Evolutionary conservation across 108 stramenopile genomes (phyloP), one percentile per base, ranked within the genome.

Genomic region (Discostella stelligeroides): DNA sequence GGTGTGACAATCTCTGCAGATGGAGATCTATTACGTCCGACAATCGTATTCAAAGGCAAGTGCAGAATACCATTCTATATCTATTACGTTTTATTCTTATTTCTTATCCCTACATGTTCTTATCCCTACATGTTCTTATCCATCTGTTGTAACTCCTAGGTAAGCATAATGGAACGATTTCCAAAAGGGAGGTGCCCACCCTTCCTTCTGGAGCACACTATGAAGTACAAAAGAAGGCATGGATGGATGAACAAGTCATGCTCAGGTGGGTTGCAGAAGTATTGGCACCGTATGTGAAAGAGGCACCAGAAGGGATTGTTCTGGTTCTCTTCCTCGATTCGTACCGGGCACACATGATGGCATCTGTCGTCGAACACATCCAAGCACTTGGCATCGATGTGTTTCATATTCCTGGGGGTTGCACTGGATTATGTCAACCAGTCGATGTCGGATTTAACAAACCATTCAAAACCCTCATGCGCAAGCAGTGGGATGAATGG

Each of bases 401-500:
- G 5, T 20, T 24, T 15, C 67, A 57, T 42, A 58, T 68, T 37
- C 67, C 67, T 15, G 67, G 67, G 27, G 67, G 67, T 37, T 68
- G 67, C 25, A 68, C 67, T 25, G 30, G 11, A 8, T 42, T 58
- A 3, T 67, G 53, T 38, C 66, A 67, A 18, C 66, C 66, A 30
- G 15, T 56, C 1, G 38, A 67, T 39, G 67, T 56, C 8, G 67
- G 56, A 7, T n/a, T 65, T 11, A 49, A 65, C 18, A 65, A 51
- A 20, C 20, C 11, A 2, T 34, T 48, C n/a, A 51, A 48, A 1
- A 28, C 17, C 0, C 34, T 17, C 10, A 53, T 76, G 34, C 34
- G 34, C 34, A 34, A 49, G 7, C 18, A 49, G 48, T 49, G 48
- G 48, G 7, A 49, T 21, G 48, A 49, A 3, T 49, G 18, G 18